phyloP scores from a whole-genome alignment of 805 yeast species.

The Starmerella cellae region DNA sequence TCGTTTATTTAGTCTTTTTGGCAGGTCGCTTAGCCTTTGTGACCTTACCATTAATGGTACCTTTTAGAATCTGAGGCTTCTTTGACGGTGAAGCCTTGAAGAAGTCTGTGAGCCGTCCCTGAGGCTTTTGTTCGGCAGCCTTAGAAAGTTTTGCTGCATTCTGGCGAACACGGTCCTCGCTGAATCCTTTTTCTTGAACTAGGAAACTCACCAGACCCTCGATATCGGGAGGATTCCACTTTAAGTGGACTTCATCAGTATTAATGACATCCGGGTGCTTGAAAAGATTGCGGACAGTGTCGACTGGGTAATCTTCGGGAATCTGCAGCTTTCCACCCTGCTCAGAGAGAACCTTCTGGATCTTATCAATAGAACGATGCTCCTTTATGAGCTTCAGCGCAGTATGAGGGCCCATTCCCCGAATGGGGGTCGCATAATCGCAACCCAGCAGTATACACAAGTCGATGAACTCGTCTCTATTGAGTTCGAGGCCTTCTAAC shows the following conservation, averaged over 20 bases:
- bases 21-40: conserved; percentile 6
- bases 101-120: conserved; percentile 86
- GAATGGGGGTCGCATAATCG: conserved; percentile 91
- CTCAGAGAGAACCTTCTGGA: conserved; percentile 47
- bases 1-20: neutral
- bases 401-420: conserved; percentile 92
- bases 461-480: conserved; percentile 65
- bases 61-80: conserved; percentile 1
- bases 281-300: conserved; percentile 75
- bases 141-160: conserved; percentile 80
- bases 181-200: conserved; percentile 80
- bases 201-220: conserved; percentile 71
- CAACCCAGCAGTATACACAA: conserved; percentile 89
- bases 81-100: conserved; percentile 40
- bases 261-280: conserved; percentile 64
- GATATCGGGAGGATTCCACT: conserved; percentile 82
- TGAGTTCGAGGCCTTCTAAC: conserved; percentile 65
- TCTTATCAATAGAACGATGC: conserved; percentile 65
- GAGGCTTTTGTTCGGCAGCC: conserved; percentile 72
- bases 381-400: conserved; percentile 81
- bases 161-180: conserved; percentile 76
- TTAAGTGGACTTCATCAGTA: conserved; percentile 49
- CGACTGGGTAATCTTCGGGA: conserved; percentile 91
- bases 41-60: conserved; percentile 5
- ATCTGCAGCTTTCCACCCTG: conserved; percentile 54